These are phyloP conservation scores for Fusarium pilosicola DNA, from an alignment of 2,329 filamentous ascomycete species.

Conservation along the genomic window DNA sequence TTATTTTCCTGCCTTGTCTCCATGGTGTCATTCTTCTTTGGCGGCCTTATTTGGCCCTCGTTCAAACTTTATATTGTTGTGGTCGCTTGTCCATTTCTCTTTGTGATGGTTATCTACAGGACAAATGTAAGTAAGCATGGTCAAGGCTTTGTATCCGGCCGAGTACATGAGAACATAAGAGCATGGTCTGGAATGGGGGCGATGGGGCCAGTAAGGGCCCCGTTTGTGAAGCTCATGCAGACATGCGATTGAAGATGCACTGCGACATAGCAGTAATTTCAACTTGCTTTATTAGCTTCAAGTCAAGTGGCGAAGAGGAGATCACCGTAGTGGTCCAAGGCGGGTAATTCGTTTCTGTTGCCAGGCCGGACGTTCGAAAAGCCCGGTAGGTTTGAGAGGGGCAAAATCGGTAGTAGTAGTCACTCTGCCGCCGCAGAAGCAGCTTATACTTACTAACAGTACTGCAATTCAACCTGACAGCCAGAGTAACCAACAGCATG, in stretches of 20 bases:
- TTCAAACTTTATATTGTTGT: conserved; percentile 17
- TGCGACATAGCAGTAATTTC: conserved; percentile 42
- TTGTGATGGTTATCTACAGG: conserved; percentile 5
- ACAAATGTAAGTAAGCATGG: conserved; percentile 12
- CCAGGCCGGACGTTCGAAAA: conserved; percentile 28
- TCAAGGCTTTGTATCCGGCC: conserved; percentile 22
- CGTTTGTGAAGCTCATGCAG: conserved; percentile 42
- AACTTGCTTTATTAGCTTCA: conserved; percentile 41
- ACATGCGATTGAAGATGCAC: conserved; percentile 41
- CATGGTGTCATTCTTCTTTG: conserved; percentile 1
- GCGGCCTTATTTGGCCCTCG: conserved; percentile 5
- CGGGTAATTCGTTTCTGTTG: conserved; percentile 40
- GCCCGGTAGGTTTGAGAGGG: conserved; percentile 32
- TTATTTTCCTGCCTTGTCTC: neutral
- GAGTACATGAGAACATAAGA: conserved; percentile 26
- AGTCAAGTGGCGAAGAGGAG: conserved; percentile 45
- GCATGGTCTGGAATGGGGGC: conserved; percentile 35
- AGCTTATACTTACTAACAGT: neutral
- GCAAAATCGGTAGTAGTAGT: conserved; percentile 17
- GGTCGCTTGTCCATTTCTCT: conserved; percentile 2
- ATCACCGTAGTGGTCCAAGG: conserved; percentile 35
- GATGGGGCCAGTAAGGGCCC: conserved; percentile 32
- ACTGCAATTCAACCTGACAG: neutral
- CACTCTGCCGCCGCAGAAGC: conserved; percentile 15
- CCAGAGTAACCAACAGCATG: conserved; percentile 24